Evolutionary conservation across 1,284 basidiomycete genomes (phyloP).

Genomic region (Meripilus lineatus): DNA sequence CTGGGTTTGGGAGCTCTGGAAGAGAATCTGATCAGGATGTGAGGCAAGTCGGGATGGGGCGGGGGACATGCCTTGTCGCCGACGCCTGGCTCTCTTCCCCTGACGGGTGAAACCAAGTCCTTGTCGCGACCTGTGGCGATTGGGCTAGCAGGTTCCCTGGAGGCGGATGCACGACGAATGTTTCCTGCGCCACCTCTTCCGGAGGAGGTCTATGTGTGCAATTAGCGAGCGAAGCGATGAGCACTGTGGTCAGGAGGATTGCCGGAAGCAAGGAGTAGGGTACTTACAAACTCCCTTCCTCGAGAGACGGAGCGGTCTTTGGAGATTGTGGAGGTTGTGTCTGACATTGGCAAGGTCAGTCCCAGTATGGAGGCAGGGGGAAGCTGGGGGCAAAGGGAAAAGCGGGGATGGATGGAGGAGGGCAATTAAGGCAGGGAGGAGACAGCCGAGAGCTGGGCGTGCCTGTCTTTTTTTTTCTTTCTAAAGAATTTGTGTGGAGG

Average conservation of each 20-base stretch:
- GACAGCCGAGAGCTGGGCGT: neutral
- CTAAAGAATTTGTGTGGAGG: too few relatives aligned
- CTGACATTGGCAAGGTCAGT: conserved; percentile 1
- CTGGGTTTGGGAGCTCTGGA: conserved; percentile 29
- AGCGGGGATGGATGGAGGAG: neutral
- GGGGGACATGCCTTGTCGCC: conserved; percentile 25
- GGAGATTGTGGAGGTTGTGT: neutral
- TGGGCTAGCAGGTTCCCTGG: conserved; percentile 32
- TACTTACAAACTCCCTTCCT: conserved; percentile 25
- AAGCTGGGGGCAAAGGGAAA: neutral
- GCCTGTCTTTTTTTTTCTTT: too few relatives aligned
- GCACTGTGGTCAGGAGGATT: neutral
- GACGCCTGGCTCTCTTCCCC: conserved; percentile 51
- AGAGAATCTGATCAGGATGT: neutral
- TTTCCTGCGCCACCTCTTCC: conserved; percentile 70
- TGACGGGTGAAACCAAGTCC: conserved; percentile 41
- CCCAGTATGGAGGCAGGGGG: neutral
- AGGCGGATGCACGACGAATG: conserved; percentile 44
- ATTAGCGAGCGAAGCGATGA: neutral
- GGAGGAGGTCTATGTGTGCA: conserved; percentile 50
- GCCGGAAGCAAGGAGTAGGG: conserved; percentile 15
- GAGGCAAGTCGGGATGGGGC: conserved; percentile 6
- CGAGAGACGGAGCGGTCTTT: conserved; percentile 25
- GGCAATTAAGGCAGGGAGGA: neutral
- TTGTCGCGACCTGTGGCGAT: conserved; percentile 25